Base-by-base conservation (phyloP, 1,284 basidiomycete species). In the Cystobasidiaceae sp. region DNA sequence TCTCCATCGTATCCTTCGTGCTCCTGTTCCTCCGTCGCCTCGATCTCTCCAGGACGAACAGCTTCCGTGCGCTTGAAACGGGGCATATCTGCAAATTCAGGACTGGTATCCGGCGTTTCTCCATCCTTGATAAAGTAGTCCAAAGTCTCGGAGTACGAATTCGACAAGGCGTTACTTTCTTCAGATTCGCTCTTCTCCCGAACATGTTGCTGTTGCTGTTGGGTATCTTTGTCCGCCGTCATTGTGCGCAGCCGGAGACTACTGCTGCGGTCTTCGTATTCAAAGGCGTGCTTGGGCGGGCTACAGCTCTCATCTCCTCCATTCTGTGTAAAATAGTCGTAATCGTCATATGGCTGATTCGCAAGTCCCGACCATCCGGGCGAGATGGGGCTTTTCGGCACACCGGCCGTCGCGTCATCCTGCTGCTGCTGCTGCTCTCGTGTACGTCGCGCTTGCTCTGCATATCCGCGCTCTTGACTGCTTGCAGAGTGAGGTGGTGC, bases 61-160 rank as follows among this genome's bases (percentile, higher is more conserved):
- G 34, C 51, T 43, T 21, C 21, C 4, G 21, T 5, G 6, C 39
- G 11, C n/a, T 27, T 50, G 23, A 64, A 64, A 17, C 44, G 23
- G 21, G 61, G 43, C 17, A 52, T 46, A 23, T 56, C 52, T 25
- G 61, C 21, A 28, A 64, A 46, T 34, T 64, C 61, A n/a, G 61
- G 61, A 3, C 33, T 41, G 21, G 61, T 64, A n/a, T 64, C 61
- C 15, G 61, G 61, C 3, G 51, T 64, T 23, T 52, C 39, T 11
- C 45, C 52, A 32, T 61, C 45, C 9, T 56, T 44, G 15, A 56
- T 41, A 27, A 62, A 50, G 39, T 62, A 62, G 41, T 54, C 49
- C 19, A 62, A 27, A 43, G 41, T 30, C 43, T 62, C 60, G 30
- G 34, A 43, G 28, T 62, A 44, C 45, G 60, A 49, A 41, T 30